phyloP scores from a whole-genome alignment of 441 rosid genomes.

The Jatropha podagrica region DNA sequence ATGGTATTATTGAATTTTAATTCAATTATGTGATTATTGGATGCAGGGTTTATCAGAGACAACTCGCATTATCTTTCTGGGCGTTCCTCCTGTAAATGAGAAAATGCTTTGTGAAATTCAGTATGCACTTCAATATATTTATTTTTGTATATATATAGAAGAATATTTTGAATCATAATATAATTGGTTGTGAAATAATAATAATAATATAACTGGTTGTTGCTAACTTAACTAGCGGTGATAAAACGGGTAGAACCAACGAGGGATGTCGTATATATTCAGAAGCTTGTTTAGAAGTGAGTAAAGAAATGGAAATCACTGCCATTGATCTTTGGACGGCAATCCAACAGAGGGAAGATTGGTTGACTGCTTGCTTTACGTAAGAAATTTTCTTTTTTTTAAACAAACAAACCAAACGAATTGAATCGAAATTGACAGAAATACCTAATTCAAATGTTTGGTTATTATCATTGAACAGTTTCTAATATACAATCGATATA shows the following conservation, averaged over 20 bases:
- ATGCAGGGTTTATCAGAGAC: conserved; percentile 66
- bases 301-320: conserved; percentile 49
- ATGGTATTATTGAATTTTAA: too few species aligned
- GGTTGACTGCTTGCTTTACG: neutral
- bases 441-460: too few species aligned
- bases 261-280: conserved; percentile 51
- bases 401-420: too few species aligned
- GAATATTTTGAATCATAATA: too few species aligned
- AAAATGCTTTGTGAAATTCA: conserved; percentile 19
- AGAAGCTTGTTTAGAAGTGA: conserved; percentile 58
- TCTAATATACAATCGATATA: too few species aligned
- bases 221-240: neutral
- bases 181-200: neutral
- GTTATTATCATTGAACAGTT: too few species aligned
- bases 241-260: conserved; percentile 38
- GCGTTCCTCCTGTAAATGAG: conserved; percentile 74
- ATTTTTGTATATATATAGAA: neutral
- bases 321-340: conserved; percentile 59
- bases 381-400: neutral
- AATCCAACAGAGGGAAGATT: neutral
- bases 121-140: neutral
- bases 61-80: conserved; percentile 65
- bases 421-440: too few species aligned
- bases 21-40: neutral
- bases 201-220: too few species aligned